A percentile compares a stretch with the other conserved stretches of the same genome.
Conservation (phyloP, 1,284 basidiomycete species). For the Fomitopsis schrenkii region DNA sequence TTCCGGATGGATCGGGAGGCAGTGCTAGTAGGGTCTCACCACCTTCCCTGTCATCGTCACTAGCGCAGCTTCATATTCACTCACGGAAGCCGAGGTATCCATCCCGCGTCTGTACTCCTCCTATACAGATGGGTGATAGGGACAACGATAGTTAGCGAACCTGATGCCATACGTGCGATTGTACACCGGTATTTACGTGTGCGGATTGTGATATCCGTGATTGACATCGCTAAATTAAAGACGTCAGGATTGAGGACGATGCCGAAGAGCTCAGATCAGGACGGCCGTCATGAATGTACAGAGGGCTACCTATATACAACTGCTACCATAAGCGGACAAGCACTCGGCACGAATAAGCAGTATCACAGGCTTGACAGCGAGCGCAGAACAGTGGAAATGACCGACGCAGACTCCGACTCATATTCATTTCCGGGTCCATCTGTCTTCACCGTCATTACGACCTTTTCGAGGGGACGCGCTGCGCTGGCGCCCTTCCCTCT, state of each 20-base stretch:
- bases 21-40: neutral
- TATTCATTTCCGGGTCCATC: constrained; percentile 46
- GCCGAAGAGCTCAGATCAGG: neutral
- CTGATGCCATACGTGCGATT: neutral
- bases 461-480: constrained; percentile 72
- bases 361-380: neutral
- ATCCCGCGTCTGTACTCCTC: neutral
- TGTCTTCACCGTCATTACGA: constrained; percentile 66
- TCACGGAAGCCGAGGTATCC: neutral
- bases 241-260: neutral
- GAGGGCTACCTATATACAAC: neutral
- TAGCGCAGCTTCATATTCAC: neutral
- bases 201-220: neutral
- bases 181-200: neutral
- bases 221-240: neutral
- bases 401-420: neutral
- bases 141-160: neutral
- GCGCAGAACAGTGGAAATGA: neutral
- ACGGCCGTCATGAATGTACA: neutral
- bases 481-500: constrained; percentile 57
- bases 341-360: neutral
- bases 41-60: neutral
- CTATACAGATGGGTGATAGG: neutral
- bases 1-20: neutral
- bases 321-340: neutral